phyloP scores from a whole-genome alignment of 495 filamentous ascomycete species.

The Daldinia childiae region DNA sequence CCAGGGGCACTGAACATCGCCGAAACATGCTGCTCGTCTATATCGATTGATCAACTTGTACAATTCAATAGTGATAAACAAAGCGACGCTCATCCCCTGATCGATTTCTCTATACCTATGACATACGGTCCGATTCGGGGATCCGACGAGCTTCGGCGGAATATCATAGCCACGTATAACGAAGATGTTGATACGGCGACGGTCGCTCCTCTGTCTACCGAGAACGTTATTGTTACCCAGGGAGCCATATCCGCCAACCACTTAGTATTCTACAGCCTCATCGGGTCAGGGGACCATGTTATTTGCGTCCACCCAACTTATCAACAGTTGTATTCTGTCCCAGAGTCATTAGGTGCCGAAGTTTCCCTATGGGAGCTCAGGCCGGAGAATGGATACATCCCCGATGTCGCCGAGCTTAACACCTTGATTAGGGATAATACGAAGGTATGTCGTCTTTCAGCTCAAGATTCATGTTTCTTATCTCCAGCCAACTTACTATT shows the following conservation, averaged over 20 bases:
- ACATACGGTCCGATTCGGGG: constrained; percentile 79
- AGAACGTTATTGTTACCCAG: constrained; percentile 79
- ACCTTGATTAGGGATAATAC: constrained; percentile 76
- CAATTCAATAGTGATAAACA: constrained; percentile 64
- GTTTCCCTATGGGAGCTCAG: constrained; percentile 82
- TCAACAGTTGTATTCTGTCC: constrained; percentile 84
- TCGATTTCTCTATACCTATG: constrained; percentile 62
- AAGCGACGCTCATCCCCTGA: constrained; percentile 20
- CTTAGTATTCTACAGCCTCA: constrained; percentile 74
- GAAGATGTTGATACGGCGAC: constrained; percentile 52
- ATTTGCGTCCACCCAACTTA: constrained; percentile 92
- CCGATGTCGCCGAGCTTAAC: constrained; percentile 74
- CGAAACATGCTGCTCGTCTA: constrained; percentile 85
- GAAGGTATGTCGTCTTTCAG: constrained; percentile 55
- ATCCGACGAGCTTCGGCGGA: constrained; percentile 67
- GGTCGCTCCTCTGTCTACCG: constrained; percentile 52
- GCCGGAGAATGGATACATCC: constrained; percentile 69
- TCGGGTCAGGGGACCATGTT: constrained; percentile 86
- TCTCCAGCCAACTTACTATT: background rate
- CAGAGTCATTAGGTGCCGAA: constrained; percentile 79
- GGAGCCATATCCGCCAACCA: constrained; percentile 90
- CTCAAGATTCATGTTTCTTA: too few species aligned
- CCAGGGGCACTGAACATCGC: constrained; percentile 81
- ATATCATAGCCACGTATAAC: constrained; percentile 72
- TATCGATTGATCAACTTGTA: constrained; percentile 78